Evolutionary conservation across 2,329 filamentous ascomycete species (phyloP).

Genomic region (Coniochaeta hoffmannii): DNA sequence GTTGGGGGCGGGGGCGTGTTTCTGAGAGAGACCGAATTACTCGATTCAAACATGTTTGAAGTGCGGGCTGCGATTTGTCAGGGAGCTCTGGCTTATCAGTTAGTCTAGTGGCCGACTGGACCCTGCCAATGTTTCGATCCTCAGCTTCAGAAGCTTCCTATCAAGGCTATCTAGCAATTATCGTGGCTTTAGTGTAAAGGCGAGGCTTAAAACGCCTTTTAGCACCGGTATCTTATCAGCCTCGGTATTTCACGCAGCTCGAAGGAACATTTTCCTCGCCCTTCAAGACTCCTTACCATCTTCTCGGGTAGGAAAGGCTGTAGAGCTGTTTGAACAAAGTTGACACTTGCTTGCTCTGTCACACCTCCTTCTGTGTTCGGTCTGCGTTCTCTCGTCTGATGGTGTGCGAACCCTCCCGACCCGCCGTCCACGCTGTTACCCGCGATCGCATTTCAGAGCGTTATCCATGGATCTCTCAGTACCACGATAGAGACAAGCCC

Average conservation of each 20-base stretch:
- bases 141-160: not conserved
- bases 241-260: no score
- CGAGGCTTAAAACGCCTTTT: no score
- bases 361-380: not conserved
- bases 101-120: no score
- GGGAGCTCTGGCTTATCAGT: constrained; percentile 4
- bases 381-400: not conserved
- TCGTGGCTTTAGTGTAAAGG: not conserved
- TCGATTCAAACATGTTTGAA: constrained; percentile 3
- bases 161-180: not conserved
- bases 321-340: not conserved
- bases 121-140: not conserved
- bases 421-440: not conserved
- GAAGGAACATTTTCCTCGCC: not conserved
- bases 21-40: not conserved
- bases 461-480: not conserved
- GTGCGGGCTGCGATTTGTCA: not conserved
- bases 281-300: not conserved
- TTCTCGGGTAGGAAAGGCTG: not conserved
- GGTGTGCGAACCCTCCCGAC: not conserved
- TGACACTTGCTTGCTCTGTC: not conserved
- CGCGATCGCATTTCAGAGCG: not conserved
- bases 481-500: not conserved
- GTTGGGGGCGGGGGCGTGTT: constrained; percentile 3
- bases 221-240: no score